Conservation (phyloP, 139 green algal species). For the Medakamo hakoo region DNA sequence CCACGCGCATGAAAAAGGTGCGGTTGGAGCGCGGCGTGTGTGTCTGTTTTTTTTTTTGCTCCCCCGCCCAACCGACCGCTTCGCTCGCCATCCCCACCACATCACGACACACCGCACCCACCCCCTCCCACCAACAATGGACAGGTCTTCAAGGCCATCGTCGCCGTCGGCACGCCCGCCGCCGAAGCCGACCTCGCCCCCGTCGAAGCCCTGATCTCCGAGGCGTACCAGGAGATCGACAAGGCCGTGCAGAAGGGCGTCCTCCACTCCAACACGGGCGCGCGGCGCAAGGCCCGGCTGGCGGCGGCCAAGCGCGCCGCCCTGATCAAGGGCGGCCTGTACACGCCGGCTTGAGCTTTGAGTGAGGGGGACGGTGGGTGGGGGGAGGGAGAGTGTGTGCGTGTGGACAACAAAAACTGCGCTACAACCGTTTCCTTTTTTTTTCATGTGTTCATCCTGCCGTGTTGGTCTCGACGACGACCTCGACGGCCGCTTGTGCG, state of each 20-base stretch:
- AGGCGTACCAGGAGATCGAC: constrained; percentile 52
- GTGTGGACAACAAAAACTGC: not conserved
- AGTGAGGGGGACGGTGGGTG: not conserved
- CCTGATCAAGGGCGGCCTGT: constrained; percentile 41
- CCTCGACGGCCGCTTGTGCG: not conserved
- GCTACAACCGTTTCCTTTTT: too few species aligned
- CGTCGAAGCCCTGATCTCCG: constrained; percentile 47
- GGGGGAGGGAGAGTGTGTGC: not conserved
- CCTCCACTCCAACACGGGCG: constrained; percentile 68
- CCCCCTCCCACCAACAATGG: not conserved
- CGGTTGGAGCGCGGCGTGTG: not conserved
- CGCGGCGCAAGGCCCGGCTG: constrained; percentile 64
- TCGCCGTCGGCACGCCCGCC: constrained; percentile 7
- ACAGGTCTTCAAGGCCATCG: constrained; percentile 36
- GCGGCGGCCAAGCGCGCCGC: constrained; percentile 37
- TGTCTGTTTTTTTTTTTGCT: too few species aligned
- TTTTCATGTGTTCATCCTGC: not conserved
- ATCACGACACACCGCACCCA: too few species aligned
- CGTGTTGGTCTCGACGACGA: not conserved
- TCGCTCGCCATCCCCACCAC: too few species aligned
- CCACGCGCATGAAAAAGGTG: constrained; percentile 79
- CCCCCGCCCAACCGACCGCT: too few species aligned
- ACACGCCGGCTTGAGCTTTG: constrained; percentile 21
- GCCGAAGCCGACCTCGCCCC: constrained; percentile 41
- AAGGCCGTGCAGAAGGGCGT: constrained; percentile 60